A percentile compares a stretch with the other conserved stretches of the same genome.
These are phyloP conservation scores for Stygiomarasmius scandens DNA, from an alignment of 1,284 basidiomycete species.

Conservation along the genomic window DNA sequence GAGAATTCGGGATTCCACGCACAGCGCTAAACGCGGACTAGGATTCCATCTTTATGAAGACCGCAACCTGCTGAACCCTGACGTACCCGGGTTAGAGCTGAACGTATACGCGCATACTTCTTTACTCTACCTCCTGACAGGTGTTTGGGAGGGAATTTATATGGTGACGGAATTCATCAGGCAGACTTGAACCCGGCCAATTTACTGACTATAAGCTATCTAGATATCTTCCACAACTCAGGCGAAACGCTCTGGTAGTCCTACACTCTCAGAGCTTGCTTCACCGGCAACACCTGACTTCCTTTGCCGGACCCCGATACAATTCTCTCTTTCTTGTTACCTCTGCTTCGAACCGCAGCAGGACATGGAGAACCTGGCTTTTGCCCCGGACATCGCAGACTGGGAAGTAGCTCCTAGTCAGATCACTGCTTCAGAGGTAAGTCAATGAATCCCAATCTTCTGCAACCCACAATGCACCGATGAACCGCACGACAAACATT, in stretches of 20 bases:
- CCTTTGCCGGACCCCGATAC: constrained; percentile 42
- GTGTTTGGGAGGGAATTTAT: constrained; percentile 59
- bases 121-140: constrained; percentile 47
- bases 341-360: constrained; percentile 32
- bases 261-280: neutral
- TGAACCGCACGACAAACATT: neutral
- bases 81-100: constrained; percentile 13
- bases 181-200: constrained; percentile 19
- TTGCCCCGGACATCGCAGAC: constrained; percentile 3
- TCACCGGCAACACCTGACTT: constrained; percentile 29
- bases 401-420: constrained; percentile 4
- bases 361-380: constrained; percentile 18
- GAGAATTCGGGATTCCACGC: constrained; percentile 12
- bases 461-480: too few relatives aligned
- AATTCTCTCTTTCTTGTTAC: constrained; percentile 43
- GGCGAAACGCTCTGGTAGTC: neutral
- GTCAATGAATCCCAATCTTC: too few relatives aligned
- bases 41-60: constrained; percentile 35
- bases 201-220: neutral
- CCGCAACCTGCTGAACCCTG: constrained; percentile 20
- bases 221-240: constrained; percentile 6
- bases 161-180: constrained; percentile 39
- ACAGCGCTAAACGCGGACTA: constrained; percentile 41
- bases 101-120: constrained; percentile 24
- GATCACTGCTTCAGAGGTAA: constrained; percentile 22